phyloP scores from a whole-genome alignment of 2,329 filamentous ascomycete genomes.

The Fusarium zealandicum region DNA sequence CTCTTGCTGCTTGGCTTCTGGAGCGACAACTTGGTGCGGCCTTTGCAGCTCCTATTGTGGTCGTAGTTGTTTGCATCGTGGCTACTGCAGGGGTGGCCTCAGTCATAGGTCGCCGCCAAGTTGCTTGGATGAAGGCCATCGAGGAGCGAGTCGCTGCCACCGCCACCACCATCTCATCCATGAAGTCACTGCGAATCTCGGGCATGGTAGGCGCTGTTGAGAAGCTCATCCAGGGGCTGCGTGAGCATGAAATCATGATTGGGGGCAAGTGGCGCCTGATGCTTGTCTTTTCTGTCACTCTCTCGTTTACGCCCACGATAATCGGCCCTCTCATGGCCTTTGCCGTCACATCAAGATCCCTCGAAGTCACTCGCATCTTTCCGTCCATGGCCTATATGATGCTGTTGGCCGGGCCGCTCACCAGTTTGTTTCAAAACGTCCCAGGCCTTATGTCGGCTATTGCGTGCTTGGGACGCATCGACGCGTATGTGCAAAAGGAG shows the following conservation, averaged over 20 bases:
- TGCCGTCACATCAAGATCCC: conserved; percentile 29
- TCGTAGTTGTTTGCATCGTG: conserved; percentile 38
- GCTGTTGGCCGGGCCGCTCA: conserved; percentile 40
- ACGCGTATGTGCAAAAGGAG: background rate
- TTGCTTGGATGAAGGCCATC: conserved; percentile 43
- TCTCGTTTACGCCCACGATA: conserved; percentile 43
- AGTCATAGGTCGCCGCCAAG: conserved; percentile 36
- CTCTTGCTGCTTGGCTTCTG: conserved; percentile 45
- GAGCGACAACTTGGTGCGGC: conserved; percentile 43
- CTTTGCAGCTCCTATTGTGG: conserved; percentile 44
- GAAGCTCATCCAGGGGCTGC: conserved; percentile 33
- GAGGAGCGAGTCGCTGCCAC: conserved; percentile 41
- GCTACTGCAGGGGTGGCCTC: conserved; percentile 23
- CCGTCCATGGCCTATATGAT: conserved; percentile 42
- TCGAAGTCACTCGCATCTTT: conserved; percentile 42
- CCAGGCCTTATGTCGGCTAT: conserved; percentile 23
- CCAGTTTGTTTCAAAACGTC: conserved; percentile 42
- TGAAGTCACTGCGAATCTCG: conserved; percentile 43
- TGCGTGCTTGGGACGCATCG: conserved; percentile 7
- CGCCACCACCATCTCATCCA: conserved; percentile 34
- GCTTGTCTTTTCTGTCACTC: conserved; percentile 37
- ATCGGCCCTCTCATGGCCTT: conserved; percentile 47
- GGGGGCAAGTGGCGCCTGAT: conserved; percentile 38
- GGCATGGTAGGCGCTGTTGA: conserved; percentile 42
- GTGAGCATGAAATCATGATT: conserved; percentile 35